These are phyloP conservation scores for Catunica adiposa DNA, from an alignment of 2,329 filamentous ascomycete genomes.

Conservation along the genomic window DNA sequence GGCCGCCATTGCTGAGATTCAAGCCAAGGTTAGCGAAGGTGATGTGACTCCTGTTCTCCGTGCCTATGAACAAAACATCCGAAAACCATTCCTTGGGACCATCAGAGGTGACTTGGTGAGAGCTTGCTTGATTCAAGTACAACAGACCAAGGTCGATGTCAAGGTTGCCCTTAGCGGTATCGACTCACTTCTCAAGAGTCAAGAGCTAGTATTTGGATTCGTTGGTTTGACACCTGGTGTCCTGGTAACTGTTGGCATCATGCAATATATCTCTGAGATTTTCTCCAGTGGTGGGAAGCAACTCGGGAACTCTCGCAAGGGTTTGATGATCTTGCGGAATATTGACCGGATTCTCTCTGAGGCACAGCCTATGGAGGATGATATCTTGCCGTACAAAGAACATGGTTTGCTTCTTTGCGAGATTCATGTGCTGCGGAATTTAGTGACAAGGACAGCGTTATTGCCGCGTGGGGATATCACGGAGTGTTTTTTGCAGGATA, in stretches of 20 bases:
- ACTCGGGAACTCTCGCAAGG: constrained; percentile 49
- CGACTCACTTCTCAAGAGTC: constrained; percentile 82
- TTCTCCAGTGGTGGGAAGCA: constrained; percentile 54
- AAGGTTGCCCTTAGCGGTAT: constrained; percentile 94
- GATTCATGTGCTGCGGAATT: constrained; percentile 62
- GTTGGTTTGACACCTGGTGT: constrained; percentile 85
- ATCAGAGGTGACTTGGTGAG: constrained; percentile 75
- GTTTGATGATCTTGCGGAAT: constrained; percentile 66
- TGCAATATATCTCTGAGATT: constrained; percentile 52
- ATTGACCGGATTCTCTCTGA: constrained; percentile 66
- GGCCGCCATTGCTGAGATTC: constrained; percentile 55
- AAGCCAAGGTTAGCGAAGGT: constrained; percentile 69
- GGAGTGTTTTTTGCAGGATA: constrained; percentile 75
- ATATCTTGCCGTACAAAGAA: constrained; percentile 74
- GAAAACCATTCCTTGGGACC: constrained; percentile 65
- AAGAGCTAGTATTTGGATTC: constrained; percentile 96
- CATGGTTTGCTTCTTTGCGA: constrained; percentile 83
- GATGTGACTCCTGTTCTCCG: constrained; percentile 82
- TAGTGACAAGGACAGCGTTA: constrained; percentile 33
- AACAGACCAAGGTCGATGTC: constrained; percentile 97
- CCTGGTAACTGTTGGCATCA: constrained; percentile 61
- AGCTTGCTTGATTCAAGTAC: constrained; percentile 84
- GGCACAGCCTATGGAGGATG: constrained; percentile 53
- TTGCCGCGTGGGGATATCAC: constrained; percentile 60
- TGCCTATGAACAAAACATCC: constrained; percentile 80